A percentile compares a stretch with the other conserved stretches of the same genome.
Conservation (phyloP, 2,329 filamentous ascomycete species). For the Pestalotiopsis sp. region DNA sequence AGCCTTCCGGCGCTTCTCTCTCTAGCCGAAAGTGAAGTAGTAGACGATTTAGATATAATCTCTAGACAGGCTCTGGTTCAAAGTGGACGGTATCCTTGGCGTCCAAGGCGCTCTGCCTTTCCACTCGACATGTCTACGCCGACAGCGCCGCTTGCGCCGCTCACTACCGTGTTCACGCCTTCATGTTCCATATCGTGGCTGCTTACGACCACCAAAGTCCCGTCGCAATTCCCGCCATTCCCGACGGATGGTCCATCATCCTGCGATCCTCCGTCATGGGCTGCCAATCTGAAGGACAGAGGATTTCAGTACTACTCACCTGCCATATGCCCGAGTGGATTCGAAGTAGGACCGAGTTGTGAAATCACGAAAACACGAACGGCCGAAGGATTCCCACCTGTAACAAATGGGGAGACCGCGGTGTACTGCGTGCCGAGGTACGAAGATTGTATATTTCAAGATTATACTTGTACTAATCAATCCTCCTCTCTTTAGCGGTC, state of each 20-base stretch:
- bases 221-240: conserved; percentile 40
- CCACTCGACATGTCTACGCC: conserved; percentile 6
- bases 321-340: conserved; percentile 40
- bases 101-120: not conserved
- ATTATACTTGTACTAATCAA: not conserved
- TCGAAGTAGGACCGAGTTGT: conserved; percentile 35
- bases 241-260: conserved; percentile 32
- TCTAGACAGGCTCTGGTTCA: not conserved
- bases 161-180: conserved; percentile 43
- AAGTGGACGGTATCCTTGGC: conserved; percentile 1
- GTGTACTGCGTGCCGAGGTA: conserved; percentile 34
- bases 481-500: conserved; percentile 27
- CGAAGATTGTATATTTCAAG: conserved; percentile 9
- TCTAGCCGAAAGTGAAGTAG: not conserved
- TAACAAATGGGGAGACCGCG: conserved; percentile 32
- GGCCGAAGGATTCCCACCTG: conserved; percentile 32
- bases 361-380: conserved; percentile 28
- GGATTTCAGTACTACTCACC: conserved; percentile 45
- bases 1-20: not conserved
- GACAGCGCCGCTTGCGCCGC: conserved; percentile 35
- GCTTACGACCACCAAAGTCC: conserved; percentile 38
- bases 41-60: not conserved
- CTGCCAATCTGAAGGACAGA: conserved; percentile 32
- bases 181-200: conserved; percentile 42
- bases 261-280: conserved; percentile 40